Percentiles rank a stretch among this genome's conserved stretches.
phyloP scores from a whole-genome alignment of 2,329 filamentous ascomycete species.

The Fusarium sp. region DNA sequence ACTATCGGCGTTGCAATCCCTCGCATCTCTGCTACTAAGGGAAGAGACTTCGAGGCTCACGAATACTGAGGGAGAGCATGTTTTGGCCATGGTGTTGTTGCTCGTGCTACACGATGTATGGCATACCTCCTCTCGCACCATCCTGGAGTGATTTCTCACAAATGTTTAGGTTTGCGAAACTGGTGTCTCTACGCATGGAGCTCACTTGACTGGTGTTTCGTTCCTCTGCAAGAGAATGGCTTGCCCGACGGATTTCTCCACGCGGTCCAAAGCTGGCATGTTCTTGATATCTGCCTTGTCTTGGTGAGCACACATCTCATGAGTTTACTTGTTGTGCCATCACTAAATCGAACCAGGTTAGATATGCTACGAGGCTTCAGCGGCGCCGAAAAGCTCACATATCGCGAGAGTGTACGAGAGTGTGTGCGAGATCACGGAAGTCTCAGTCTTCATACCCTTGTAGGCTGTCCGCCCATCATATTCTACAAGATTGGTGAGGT shows the following conservation, averaged over 20 bases:
- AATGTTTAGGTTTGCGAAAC: conserved; percentile 45
- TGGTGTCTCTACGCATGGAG: conserved; percentile 48
- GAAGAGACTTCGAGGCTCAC: conserved; percentile 33
- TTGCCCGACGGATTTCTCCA: conserved; percentile 12
- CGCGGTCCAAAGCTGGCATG: conserved; percentile 37
- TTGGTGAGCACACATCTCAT: conserved; percentile 32
- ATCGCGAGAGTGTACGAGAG: conserved; percentile 44
- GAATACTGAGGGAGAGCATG: conserved; percentile 41
- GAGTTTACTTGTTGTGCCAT: rapidly evolving
- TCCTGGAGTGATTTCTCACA: not conserved
- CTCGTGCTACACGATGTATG: conserved; percentile 49
- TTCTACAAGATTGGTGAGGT: conserved; percentile 48
- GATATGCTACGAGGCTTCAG: conserved; percentile 51
- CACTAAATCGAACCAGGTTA: conserved; percentile 36
- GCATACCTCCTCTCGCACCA: rapidly evolving
- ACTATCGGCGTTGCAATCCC: conserved; percentile 41
- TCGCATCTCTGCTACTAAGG: conserved; percentile 38
- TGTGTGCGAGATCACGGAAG: conserved; percentile 46
- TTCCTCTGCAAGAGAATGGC: conserved; percentile 49
- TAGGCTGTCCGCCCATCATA: conserved; percentile 49
- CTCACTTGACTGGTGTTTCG: conserved; percentile 48
- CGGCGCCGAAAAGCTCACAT: conserved; percentile 51
- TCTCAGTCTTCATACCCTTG: conserved; percentile 44
- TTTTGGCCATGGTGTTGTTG: conserved; percentile 46
- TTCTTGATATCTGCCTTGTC: conserved; percentile 48